A percentile compares a stretch with the other conserved stretches of the same genome.
These are phyloP conservation scores for Acanthamoeba sp. DNA, from an alignment of 208 protist genomes.

Conservation along the genomic window DNA sequence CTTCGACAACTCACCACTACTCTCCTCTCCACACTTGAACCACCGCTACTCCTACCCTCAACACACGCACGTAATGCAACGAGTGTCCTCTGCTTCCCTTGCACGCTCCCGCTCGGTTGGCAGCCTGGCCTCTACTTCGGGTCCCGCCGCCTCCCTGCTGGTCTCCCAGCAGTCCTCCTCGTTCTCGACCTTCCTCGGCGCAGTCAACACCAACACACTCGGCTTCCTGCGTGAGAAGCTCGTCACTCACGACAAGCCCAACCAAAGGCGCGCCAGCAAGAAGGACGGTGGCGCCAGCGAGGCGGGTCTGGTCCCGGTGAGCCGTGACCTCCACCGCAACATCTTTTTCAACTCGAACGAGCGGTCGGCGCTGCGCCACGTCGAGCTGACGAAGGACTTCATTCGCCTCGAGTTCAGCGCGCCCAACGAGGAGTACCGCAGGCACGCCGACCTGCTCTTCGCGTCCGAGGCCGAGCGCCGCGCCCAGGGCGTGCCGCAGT, in stretches of 20 bases:
- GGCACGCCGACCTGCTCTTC: slow-evolving; percentile 35
- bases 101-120: not conserved
- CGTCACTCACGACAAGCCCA: not conserved
- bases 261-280: not conserved
- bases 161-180: not conserved
- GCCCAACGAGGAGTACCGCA: slow-evolving; percentile 57
- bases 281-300: not conserved
- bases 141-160: not conserved
- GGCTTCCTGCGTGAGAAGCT: slow-evolving; percentile 34
- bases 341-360: slow-evolving; percentile 54
- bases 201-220: slow-evolving; percentile 11
- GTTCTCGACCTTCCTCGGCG: slow-evolving; percentile 8
- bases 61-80: not conserved
- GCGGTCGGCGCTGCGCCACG: slow-evolving; percentile 23
- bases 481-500: slow-evolving; percentile 9
- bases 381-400: slow-evolving; percentile 31
- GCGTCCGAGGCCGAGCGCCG: not conserved
- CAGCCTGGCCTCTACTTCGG: not conserved
- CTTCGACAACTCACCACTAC: not conserved
- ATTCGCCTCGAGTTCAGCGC: slow-evolving; percentile 32
- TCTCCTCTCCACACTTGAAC: not conserved
- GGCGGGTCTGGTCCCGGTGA: not conserved
- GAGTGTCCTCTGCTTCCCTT: not conserved
- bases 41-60: not conserved
- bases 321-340: slow-evolving; percentile 4